Percentiles rank a stretch among this genome's conserved stretches.
Conservation (phyloP, 768 basidiomycete species). For the Xerocomellus amylosporus region DNA sequence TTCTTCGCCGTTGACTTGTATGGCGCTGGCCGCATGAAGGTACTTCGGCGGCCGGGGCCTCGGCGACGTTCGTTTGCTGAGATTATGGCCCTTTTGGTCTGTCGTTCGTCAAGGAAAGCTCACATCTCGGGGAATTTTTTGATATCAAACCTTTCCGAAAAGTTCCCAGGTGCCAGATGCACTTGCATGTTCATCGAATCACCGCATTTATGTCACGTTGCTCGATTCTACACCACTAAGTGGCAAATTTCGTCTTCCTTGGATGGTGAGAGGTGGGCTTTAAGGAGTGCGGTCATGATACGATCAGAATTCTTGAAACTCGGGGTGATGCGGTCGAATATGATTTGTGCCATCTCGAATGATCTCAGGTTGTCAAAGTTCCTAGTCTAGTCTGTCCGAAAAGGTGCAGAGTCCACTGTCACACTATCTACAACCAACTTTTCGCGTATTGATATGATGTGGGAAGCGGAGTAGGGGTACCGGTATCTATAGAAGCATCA, state of each 20-base stretch:
- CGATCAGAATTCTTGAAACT: not conserved
- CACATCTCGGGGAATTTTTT: not conserved
- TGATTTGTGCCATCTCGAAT: too few relatives aligned
- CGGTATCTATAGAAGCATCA: slow-evolving; percentile 14
- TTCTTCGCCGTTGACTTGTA: not conserved
- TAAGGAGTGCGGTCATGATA: not conserved
- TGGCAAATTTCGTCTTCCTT: not conserved
- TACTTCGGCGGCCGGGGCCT: too few relatives aligned
- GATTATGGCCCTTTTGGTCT: not conserved
- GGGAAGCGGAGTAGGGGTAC: not conserved
- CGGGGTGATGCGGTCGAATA: too few relatives aligned
- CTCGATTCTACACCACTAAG: not conserved
- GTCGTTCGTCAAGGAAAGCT: not conserved
- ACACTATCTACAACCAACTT: not conserved
- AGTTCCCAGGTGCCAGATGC: slow-evolving; percentile 3
- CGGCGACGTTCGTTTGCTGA: too few relatives aligned
- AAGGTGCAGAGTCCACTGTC: too few relatives aligned
- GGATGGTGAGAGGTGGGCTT: not conserved
- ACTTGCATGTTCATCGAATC: not conserved
- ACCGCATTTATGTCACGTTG: slow-evolving; percentile 5
- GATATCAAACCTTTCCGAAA: not conserved
- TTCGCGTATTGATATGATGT: not conserved
- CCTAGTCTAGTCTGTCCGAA: not conserved
- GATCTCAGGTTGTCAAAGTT: not conserved
- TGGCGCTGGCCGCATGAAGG: not conserved